Evolutionary conservation across 2,329 filamentous ascomycete species (phyloP).

Genomic region (Apiospora kogelbergensis): DNA sequence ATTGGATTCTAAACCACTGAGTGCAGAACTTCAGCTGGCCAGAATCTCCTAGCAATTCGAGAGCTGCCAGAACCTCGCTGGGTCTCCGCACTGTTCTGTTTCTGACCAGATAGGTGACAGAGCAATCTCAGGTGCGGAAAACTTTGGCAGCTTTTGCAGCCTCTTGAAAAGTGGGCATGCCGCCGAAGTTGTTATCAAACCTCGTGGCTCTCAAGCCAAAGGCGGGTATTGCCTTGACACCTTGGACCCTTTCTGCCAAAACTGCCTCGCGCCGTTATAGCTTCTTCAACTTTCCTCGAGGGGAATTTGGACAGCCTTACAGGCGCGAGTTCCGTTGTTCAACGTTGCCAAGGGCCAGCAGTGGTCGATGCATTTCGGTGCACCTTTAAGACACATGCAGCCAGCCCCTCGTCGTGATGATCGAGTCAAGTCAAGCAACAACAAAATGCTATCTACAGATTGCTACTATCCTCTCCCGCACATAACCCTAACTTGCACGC

Average conservation of each 20-base stretch:
- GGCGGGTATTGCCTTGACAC: not conserved
- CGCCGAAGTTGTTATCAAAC: not conserved
- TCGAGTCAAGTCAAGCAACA: constrained; percentile 11
- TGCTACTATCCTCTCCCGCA: constrained; percentile 2
- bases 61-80: not conserved
- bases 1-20: not conserved
- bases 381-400: constrained; percentile 7
- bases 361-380: not conserved
- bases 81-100: not conserved
- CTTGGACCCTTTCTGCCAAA: not conserved
- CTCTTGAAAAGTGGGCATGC: not conserved
- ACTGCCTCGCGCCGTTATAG: not conserved
- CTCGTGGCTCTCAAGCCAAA: not conserved
- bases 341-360: not conserved
- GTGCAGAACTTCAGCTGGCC: not conserved
- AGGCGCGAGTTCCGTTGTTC: not conserved
- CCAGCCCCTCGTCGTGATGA: constrained; percentile 3
- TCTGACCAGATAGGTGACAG: not conserved
- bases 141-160: not conserved
- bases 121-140: not conserved
- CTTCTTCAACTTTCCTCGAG: not conserved
- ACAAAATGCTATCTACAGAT: constrained; percentile 5
- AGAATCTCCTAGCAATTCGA: not conserved
- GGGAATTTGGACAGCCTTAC: not conserved
- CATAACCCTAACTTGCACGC: not conserved